Percentiles rank a stretch among this genome's conserved stretches.
phyloP scores from a whole-genome alignment of 2,329 filamentous ascomycete species.

The Purpureocillium takamizusanense region DNA sequence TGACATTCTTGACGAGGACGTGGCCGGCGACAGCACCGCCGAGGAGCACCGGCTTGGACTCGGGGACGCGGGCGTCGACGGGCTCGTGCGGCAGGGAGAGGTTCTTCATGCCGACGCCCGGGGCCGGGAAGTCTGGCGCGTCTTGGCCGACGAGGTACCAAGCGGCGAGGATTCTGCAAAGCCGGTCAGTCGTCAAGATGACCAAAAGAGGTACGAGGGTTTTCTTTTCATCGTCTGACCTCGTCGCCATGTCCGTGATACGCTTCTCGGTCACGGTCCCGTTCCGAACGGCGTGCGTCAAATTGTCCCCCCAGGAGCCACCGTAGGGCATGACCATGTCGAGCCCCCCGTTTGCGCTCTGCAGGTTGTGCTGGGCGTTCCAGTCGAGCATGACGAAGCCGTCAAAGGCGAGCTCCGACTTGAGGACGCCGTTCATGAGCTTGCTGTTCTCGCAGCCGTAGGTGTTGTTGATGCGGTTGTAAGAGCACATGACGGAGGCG shows the following conservation, averaged over 20 bases:
- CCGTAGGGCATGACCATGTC: constrained; percentile 62
- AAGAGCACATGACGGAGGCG: constrained; percentile 57
- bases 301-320: constrained; percentile 52
- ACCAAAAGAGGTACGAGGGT: neutral
- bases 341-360: constrained; percentile 45
- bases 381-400: constrained; percentile 64
- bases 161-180: constrained; percentile 48
- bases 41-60: constrained; percentile 33
- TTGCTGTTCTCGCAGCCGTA: constrained; percentile 69
- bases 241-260: constrained; percentile 70
- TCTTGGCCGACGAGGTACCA: constrained; percentile 50
- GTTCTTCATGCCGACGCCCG: constrained; percentile 50
- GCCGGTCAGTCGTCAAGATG: neutral
- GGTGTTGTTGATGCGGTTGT: constrained; percentile 63
- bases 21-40: constrained; percentile 53
- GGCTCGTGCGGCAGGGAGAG: constrained; percentile 37
- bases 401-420: constrained; percentile 53
- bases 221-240: constrained; percentile 28
- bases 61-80: constrained; percentile 39
- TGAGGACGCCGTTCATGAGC: constrained; percentile 59
- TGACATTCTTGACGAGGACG: constrained; percentile 68
- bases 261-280: constrained; percentile 63
- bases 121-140: constrained; percentile 32
- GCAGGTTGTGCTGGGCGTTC: constrained; percentile 54
- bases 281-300: constrained; percentile 68